Evolutionary conservation across 495 filamentous ascomycete species (phyloP), one percentile per base, ranked within the genome.

Genomic region (Cercophora samala): DNA sequence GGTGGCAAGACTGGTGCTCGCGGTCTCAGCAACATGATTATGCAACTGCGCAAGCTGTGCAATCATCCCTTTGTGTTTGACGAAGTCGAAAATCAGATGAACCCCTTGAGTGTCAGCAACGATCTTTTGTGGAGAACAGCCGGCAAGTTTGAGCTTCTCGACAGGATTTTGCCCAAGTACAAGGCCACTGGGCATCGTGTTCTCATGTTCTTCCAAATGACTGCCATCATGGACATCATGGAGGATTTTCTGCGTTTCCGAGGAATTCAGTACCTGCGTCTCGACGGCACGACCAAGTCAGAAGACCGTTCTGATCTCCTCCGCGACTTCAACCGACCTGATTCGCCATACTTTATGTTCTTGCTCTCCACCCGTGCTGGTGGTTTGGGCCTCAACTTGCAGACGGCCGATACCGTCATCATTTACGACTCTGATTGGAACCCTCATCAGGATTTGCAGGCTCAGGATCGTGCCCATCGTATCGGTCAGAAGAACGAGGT

Each of bases 371-470:
- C 95, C 54, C 94, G 95, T 84, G 95, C 95, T 71, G 95, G 95
- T 89, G 95, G 95, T 84, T 82, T 99, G 9, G 95, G 95, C 83
- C 84, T 99, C 61, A 99, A 99, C 75, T 77, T 99, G 72, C 95
- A 99, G 77, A 96, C 94, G 17, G 95, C 95, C 53, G 95, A 99
- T 80, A 99, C 95, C 0, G 95, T 99, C 78, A 97, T 99, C 74
- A 99, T 99, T 69, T 99, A 96, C 78, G 95, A 99, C 78, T 99
- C 95, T 0, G 95, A 99, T 81, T 99, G 95, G 95, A 99, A 99
- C 80, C 95, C 95, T 72, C 95, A 98, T 79, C 95, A 99, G 79
- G 95, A 99, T 90, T 81, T 99, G 75, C 95, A 99, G 79, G 95
- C 95, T 29, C 95, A 99, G 77, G 95, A 99, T 89, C 94, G 95